phyloP scores from a whole-genome alignment of 1,284 basidiomycete species.

The Melampsora abietis-canadensis region DNA sequence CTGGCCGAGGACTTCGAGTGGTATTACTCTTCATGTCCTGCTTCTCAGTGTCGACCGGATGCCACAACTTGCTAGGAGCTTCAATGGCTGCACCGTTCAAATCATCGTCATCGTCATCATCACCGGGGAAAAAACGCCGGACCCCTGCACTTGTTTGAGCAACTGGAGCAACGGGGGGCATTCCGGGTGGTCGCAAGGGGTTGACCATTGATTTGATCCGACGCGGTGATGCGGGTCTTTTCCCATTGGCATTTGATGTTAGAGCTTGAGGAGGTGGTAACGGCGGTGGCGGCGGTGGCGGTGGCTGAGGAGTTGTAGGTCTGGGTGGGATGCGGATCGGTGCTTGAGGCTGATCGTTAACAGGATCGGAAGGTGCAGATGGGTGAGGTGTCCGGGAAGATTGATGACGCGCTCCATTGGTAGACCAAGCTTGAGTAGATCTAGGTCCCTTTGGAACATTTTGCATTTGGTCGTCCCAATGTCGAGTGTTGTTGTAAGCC shows the following conservation, averaged over 20 bases:
- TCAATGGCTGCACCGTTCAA: constrained; percentile 8
- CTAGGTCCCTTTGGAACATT: constrained; percentile 6
- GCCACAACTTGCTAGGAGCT: background rate
- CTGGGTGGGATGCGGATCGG: background rate
- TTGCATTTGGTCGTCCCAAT: background rate
- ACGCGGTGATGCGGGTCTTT: constrained; percentile 20
- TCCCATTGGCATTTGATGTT: background rate
- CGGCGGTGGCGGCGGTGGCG: constrained; percentile 7
- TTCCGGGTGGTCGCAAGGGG: constrained; percentile 17
- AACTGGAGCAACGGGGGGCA: constrained; percentile 40
- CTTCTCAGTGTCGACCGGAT: background rate
- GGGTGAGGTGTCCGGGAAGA: background rate
- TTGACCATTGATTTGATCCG: constrained; percentile 17
- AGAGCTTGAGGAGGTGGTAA: constrained; percentile 14
- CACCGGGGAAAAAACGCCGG: constrained; percentile 41
- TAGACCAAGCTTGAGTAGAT: background rate
- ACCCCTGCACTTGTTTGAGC: constrained; percentile 43
- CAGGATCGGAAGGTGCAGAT: background rate
- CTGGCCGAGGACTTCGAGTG: constrained; percentile 8
- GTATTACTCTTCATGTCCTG: background rate
- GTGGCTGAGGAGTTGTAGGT: background rate
- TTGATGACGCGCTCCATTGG: constrained; percentile 1
- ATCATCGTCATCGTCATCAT: constrained; percentile 39
- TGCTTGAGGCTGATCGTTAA: background rate
- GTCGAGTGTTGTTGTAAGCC: background rate